Evolutionary conservation across 1,284 basidiomycete species (phyloP).

Genomic region (Kwoniella shivajii): DNA sequence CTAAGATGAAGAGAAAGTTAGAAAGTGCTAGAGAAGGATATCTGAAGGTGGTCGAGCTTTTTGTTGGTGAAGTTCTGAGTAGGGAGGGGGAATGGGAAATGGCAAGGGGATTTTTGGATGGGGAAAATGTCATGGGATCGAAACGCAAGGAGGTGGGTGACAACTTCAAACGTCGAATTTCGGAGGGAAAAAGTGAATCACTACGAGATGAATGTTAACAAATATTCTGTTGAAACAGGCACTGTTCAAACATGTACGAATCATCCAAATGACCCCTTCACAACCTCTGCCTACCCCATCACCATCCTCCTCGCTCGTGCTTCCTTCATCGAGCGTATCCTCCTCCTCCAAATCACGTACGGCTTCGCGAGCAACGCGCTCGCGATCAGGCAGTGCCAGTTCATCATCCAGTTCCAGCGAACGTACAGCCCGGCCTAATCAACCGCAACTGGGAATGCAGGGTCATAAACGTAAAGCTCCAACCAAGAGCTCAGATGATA

Average conservation of each 20-base stretch:
- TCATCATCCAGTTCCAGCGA: slow-evolving; percentile 34
- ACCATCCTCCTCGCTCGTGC: slow-evolving; percentile 27
- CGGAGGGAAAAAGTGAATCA: not conserved
- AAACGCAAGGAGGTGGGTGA: slow-evolving; percentile 50
- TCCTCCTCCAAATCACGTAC: slow-evolving; percentile 18
- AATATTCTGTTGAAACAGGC: slow-evolving; percentile 20
- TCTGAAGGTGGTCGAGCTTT: slow-evolving; percentile 49
- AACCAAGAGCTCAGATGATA: not conserved
- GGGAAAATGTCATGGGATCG: slow-evolving; percentile 43
- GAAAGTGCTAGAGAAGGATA: slow-evolving; percentile 48
- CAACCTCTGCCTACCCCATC: slow-evolving; percentile 29
- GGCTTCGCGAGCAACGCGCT: not conserved
- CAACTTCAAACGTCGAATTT: not conserved
- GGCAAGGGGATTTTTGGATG: slow-evolving; percentile 47
- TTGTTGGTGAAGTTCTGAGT: slow-evolving; percentile 47
- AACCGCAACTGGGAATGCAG: slow-evolving; percentile 3
- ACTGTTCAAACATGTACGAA: slow-evolving; percentile 43
- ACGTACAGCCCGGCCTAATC: slow-evolving; percentile 28
- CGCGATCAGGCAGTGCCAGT: slow-evolving; percentile 5
- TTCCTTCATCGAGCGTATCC: no score
- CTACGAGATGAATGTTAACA: not conserved
- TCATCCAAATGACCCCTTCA: slow-evolving; percentile 22
- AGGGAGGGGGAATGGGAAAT: slow-evolving; percentile 52
- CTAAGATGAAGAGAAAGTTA: slow-evolving; percentile 23
- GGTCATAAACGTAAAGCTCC: not conserved